Base-by-base conservation (phyloP, 2,329 filamentous ascomycete species). In the Arachnomyces sp. region DNA sequence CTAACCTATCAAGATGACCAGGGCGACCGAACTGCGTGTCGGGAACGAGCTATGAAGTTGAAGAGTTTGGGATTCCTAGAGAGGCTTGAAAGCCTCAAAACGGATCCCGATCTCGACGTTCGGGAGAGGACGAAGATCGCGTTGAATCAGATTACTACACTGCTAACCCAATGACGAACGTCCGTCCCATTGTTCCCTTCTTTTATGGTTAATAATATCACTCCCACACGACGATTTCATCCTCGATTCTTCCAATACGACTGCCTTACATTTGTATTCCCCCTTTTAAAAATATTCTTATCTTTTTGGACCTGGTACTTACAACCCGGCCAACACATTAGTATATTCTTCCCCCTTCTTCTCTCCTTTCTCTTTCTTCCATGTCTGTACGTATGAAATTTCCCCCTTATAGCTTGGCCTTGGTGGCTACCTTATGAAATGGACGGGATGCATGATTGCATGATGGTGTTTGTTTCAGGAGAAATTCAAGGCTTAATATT, bases 121-220 rank as follows among this genome's bases (percentile, higher is more conserved):
- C 72, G 82, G 38, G 87, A 96, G 66, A 70, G 87, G 47, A 86
- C 85, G 1, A 94, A 89, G 66, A 81, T 78, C 32, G 88, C 86
- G 1, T 63, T 82, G 9, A 81, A 81, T 66, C 79, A 89, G 61
- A 76, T 92, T 63, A 78, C 54, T 39, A 39, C 20, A 29, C 40
- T 50, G 7, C 36, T 51, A n/a, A 20, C 37, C 28, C 7, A 30
- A 29, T 11, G n/a, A 12, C 7, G 29, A 36, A 42, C 31, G 18
- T 18, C 30, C 42, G 43, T 29, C 13, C 6, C 11, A 15, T 28
- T 37, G 20, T 39, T 13, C 16, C 2, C 11, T 38, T 28, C 34
- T 34, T 16, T 34, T 25, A 33, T 42, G 32, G 30, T 31, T 31
- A 11, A 35, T 43, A 13, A 11, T 33, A 32, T n/a, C n/a, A n/a